Evolutionary conservation across 345 rosid species (phyloP).

Genomic region (Lumnitzera littorea): DNA sequence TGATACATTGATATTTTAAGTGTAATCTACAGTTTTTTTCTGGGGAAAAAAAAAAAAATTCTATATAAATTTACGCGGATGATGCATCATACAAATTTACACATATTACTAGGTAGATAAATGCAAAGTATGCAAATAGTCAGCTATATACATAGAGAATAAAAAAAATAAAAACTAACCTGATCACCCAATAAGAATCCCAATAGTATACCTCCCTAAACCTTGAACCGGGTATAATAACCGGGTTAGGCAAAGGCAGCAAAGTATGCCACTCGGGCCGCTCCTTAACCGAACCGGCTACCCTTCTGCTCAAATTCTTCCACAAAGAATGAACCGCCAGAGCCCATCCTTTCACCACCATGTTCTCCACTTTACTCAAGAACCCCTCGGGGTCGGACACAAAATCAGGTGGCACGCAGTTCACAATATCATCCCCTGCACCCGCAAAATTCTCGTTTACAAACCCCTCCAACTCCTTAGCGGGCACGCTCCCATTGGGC

Average conservation of each 20-base stretch:
- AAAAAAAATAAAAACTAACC: conserved; percentile 24
- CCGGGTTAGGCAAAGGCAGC: conserved; percentile 63
- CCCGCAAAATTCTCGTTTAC: conserved; percentile 27
- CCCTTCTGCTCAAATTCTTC: conserved; percentile 58
- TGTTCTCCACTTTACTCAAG: conserved; percentile 60
- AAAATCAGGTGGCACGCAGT: conserved; percentile 52
- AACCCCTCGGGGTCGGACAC: conserved; percentile 54
- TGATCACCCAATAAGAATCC: conserved; percentile 96
- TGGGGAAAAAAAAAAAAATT: too few relatives aligned
- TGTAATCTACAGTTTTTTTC: too few relatives aligned
- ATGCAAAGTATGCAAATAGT: too few relatives aligned
- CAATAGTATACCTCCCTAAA: conserved; percentile 89
- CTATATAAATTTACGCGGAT: too few relatives aligned
- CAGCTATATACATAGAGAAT: too few relatives aligned
- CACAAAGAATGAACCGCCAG: conserved; percentile 71
- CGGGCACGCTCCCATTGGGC: conserved; percentile 20
- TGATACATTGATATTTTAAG: too few relatives aligned
- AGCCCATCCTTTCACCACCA: conserved; percentile 69
- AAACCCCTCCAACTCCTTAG: conserved; percentile 24
- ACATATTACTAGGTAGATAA: too few relatives aligned
- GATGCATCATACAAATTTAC: too few relatives aligned
- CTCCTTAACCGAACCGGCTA: conserved; percentile 40
- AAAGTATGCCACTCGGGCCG: conserved; percentile 62
- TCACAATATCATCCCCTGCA: conserved; percentile 53
- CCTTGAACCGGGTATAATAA: conserved; percentile 75